These are phyloP conservation scores for Fusarium neocosmosporiellum DNA, from an alignment of 2,329 filamentous ascomycete species.

Conservation along the genomic window DNA sequence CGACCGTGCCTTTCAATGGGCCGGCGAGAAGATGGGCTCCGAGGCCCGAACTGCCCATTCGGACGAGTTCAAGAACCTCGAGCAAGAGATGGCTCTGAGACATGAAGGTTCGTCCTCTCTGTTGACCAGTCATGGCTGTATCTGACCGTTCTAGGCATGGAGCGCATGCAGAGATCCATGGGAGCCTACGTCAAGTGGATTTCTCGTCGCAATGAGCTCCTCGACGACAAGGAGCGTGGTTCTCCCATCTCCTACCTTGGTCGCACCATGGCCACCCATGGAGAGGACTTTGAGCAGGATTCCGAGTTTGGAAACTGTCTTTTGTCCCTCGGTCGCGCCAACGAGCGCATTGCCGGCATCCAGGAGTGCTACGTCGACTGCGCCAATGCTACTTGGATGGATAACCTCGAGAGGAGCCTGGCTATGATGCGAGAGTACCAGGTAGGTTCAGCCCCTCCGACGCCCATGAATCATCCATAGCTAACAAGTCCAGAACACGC, in stretches of 20 bases:
- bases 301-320: conserved; percentile 93
- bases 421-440: conserved; percentile 99
- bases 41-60: conserved; percentile 88
- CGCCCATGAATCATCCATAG: background rate
- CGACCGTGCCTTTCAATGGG: conserved; percentile 97
- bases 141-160: conserved; percentile 74
- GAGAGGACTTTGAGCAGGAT: conserved; percentile 90
- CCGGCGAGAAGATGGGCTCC: conserved; percentile 93
- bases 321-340: conserved; percentile 81
- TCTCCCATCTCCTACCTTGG: conserved; percentile 84
- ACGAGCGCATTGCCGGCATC: conserved; percentile 86
- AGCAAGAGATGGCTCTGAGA: conserved; percentile 89
- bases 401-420: conserved; percentile 88
- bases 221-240: conserved; percentile 88
- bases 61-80: conserved; percentile 91
- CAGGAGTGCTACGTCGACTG: conserved; percentile 86
- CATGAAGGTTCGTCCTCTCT: conserved; percentile 76
- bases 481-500: conserved; percentile 67
- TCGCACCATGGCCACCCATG: conserved; percentile 86
- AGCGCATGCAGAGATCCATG: conserved; percentile 88
- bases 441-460: conserved; percentile 61
- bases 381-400: conserved; percentile 86
- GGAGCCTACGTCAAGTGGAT: conserved; percentile 88
- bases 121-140: background rate
- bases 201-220: conserved; percentile 81